Base-by-base conservation (phyloP, 305 asterid species). In the Striga hermonthica region DNA sequence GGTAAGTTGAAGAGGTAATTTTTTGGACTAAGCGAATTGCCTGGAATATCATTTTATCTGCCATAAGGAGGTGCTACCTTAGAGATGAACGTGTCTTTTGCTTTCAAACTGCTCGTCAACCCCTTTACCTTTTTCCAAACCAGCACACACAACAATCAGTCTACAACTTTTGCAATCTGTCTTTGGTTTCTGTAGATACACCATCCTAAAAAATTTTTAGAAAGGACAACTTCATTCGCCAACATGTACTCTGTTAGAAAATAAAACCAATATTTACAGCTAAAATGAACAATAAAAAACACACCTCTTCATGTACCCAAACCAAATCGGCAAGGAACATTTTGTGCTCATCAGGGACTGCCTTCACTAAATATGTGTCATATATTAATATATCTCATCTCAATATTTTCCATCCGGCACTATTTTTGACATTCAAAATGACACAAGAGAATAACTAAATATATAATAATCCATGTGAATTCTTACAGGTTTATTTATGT, bases 261-360 rank as follows among this genome's bases (percentile, higher is more conserved):
- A 12, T n/a, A 13, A 13, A 49, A 49, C 55, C 47, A 41, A 6
- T 41, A 3, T 4, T 6, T 13, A 52, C 1, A 14, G 13, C 38
- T 13, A 57, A 37, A 47, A 67, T 8, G 9, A 0, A 28, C 14
- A 57, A 6, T 31, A 54, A 43, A 39, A 72, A 4, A 34, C 43
- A 5, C 43, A 88, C 96, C 93, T 92, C 96, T 75, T 89, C 96
- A 53, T 87, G 98, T 14, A 89, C 84, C 96, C 98, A 92, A 62
- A 89, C 95, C 79, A 89, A 79, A 78, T 81, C 83, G 50, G 95
- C 85, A 61, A 92, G 83, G 80, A 89, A 92, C 55, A 78, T 89
- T 78, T 87, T 92, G 84, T 92, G 98, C 71, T 80, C 87, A 14
- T 85, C 82, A 14, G 97, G 83, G 68, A 89, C 98, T 12, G 78